Evolutionary conservation across 2,329 filamentous ascomycete species (phyloP).

Genomic region (Neophaeococcomyces aloes): DNA sequence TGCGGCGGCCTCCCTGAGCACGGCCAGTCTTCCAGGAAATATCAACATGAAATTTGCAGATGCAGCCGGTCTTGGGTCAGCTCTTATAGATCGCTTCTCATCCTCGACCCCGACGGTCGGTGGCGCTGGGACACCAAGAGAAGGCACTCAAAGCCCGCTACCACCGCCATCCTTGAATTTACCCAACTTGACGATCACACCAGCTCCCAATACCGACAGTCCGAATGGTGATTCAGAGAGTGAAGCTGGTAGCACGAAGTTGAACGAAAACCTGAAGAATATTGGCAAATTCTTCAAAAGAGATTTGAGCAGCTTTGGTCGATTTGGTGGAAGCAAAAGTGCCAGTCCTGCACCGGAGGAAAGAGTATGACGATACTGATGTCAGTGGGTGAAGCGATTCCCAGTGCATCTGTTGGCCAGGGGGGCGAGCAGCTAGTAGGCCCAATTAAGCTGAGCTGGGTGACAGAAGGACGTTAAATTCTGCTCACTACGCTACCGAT

Average conservation of each 20-base stretch:
- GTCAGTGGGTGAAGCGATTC: too few species aligned
- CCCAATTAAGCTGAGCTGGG: too few species aligned
- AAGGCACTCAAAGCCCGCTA: slow-evolving; percentile 26
- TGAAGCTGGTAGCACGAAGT: slow-evolving; percentile 50
- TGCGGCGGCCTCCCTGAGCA: slow-evolving; percentile 32
- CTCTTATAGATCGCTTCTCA: slow-evolving; percentile 48
- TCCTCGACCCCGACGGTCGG: slow-evolving; percentile 69
- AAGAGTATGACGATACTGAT: not conserved
- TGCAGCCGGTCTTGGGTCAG: slow-evolving; percentile 70
- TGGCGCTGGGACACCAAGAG: slow-evolving; percentile 55
- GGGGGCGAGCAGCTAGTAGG: too few species aligned
- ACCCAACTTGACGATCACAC: slow-evolving; percentile 4
- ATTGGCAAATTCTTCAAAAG: slow-evolving; percentile 93
- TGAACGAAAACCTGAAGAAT: slow-evolving; percentile 90
- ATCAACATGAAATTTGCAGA: slow-evolving; percentile 55
- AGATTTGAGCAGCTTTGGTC: slow-evolving; percentile 67
- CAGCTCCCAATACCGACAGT: slow-evolving; percentile 22
- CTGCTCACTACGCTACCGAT: too few species aligned
- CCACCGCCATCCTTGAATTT: slow-evolving; percentile 9
- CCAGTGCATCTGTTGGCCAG: too few species aligned
- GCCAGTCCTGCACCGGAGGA: slow-evolving; percentile 19
- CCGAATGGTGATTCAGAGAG: slow-evolving; percentile 21
- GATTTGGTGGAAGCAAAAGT: slow-evolving; percentile 24
- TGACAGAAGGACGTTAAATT: too few species aligned
- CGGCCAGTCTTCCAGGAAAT: slow-evolving; percentile 33